Evolutionary conservation across 768 basidiomycete genomes (phyloP).

Genomic region (Ephemerocybe angulata): DNA sequence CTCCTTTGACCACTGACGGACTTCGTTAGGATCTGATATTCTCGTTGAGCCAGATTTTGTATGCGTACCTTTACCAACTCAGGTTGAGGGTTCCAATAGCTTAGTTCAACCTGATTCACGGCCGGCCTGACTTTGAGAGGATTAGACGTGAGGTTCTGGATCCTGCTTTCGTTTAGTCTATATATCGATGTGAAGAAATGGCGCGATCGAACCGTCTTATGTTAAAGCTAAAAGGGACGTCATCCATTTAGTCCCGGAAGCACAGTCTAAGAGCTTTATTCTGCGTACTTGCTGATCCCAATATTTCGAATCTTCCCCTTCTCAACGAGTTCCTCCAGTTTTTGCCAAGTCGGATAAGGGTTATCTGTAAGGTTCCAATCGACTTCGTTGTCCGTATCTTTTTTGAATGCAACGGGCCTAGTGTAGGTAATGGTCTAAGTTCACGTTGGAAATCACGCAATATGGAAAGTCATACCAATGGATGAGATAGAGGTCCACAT

Average conservation of each 20-base stretch:
- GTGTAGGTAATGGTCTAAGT: background rate
- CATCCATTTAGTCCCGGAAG: background rate
- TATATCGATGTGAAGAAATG: too few species aligned
- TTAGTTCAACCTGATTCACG: constrained; percentile 80
- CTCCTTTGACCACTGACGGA: constrained; percentile 59
- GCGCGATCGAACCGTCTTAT: constrained; percentile 48
- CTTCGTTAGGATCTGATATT: background rate
- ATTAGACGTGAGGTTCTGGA: constrained; percentile 62
- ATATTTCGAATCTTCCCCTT: constrained; percentile 78
- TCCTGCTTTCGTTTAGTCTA: too few species aligned
- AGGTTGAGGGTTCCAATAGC: constrained; percentile 72
- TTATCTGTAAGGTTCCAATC: constrained; percentile 62
- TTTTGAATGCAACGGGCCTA: constrained; percentile 69
- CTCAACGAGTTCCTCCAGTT: constrained; percentile 72
- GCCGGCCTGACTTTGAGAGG: constrained; percentile 57
- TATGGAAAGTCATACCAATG: constrained; percentile 52
- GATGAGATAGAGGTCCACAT: constrained; percentile 79
- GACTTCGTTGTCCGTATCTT: constrained; percentile 40
- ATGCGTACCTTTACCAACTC: constrained; percentile 58
- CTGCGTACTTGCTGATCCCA: constrained; percentile 72
- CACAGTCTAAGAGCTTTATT: background rate
- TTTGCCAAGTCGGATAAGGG: constrained; percentile 78
- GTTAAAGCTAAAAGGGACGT: constrained; percentile 46
- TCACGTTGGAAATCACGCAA: background rate
- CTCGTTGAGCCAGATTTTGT: background rate